These are phyloP conservation scores for Chaetomidium leptoderma DNA, from an alignment of 495 filamentous ascomycete genomes.

Conservation along the genomic window DNA sequence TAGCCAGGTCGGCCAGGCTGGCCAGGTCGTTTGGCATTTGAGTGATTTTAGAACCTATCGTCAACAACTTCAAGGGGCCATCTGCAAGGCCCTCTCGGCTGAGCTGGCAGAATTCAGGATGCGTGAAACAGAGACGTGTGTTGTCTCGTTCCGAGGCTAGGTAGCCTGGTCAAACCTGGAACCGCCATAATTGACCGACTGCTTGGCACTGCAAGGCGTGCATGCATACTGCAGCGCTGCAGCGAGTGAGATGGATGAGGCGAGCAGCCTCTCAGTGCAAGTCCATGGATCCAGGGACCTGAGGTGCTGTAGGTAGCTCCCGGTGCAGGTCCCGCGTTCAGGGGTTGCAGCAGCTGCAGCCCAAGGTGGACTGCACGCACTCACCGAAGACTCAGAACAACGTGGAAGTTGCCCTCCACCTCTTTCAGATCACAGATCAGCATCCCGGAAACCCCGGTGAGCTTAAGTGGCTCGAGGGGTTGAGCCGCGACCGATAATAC, in stretches of 20 bases:
- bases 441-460: no score
- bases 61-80: not conserved
- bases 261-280: not conserved
- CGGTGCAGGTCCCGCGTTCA: no score
- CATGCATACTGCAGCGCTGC: not conserved
- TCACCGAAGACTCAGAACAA: not conserved
- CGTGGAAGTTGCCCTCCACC: not conserved
- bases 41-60: not conserved
- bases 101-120: not conserved
- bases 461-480: no score
- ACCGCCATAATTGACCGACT: not conserved
- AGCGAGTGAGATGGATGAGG: conserved; percentile 10
- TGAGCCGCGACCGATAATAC: no score
- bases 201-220: conserved; percentile 3
- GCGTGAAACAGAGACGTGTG: not conserved
- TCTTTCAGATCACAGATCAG: no score
- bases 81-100: not conserved
- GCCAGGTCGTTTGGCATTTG: not conserved
- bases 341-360: not conserved
- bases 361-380: not conserved
- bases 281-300: no score
- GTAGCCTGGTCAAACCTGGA: no score
- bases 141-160: not conserved
- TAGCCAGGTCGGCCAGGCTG: not conserved
- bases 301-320: no score